A percentile compares a stretch with the other conserved stretches of the same genome.
Conservation (phyloP, 257 asterid genomes). For the Paulownia fortunei region DNA sequence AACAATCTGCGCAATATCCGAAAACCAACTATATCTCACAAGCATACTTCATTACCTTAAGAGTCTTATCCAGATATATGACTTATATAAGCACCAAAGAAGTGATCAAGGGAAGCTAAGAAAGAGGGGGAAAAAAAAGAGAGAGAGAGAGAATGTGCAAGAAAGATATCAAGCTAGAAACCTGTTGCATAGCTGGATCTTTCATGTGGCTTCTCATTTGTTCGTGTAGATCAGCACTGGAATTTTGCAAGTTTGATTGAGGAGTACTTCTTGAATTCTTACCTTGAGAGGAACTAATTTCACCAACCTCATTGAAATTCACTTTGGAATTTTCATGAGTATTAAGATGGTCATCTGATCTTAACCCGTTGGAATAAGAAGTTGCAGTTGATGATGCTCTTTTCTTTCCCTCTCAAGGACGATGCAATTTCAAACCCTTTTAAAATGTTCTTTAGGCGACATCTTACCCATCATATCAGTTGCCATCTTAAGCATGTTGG, state of each 20-base stretch:
- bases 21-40: not conserved
- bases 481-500: conserved; percentile 93
- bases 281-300: conserved; percentile 53
- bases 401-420: conserved; percentile 65
- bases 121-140: not conserved
- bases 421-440: conserved; percentile 84
- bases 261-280: conserved; percentile 42
- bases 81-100: not conserved
- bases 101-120: not conserved
- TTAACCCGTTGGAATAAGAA: conserved; percentile 42
- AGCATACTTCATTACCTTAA: not conserved
- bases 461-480: conserved; percentile 85
- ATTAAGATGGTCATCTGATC: conserved; percentile 40
- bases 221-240: conserved; percentile 80
- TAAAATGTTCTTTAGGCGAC: conserved; percentile 79
- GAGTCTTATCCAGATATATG: too few relatives aligned
- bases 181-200: conserved; percentile 99
- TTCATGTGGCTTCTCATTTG: conserved; percentile 95
- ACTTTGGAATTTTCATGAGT: conserved; percentile 41
- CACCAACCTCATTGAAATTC: conserved; percentile 43
- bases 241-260: conserved; percentile 55
- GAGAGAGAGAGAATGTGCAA: not conserved
- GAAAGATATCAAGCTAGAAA: conserved; percentile 33
- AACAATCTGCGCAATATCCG: not conserved
- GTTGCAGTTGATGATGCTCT: conserved; percentile 49